Evolutionary conservation across 2,329 filamentous ascomycete genomes (phyloP).

Genomic region (Alternaria arbusti): DNA sequence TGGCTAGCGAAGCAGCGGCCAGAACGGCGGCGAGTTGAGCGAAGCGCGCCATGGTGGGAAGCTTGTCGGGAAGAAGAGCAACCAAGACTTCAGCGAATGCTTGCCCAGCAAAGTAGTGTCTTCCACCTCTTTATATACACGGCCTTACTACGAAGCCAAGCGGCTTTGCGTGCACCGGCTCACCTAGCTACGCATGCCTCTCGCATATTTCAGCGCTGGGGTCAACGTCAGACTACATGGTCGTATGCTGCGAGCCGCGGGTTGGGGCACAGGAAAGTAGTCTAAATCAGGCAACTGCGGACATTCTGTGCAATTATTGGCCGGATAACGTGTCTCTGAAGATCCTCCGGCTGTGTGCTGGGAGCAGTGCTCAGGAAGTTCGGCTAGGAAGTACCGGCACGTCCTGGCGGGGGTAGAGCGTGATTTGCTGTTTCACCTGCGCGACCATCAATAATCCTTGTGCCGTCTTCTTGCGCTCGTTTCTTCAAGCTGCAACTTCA

Average conservation of each 20-base stretch:
- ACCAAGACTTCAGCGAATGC: conserved; percentile 3
- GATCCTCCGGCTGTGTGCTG: conserved; percentile 18
- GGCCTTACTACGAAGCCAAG: neutral
- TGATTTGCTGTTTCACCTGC: neutral
- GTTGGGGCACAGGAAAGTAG: conserved; percentile 15
- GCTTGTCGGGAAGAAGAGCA: conserved; percentile 12
- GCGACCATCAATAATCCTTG: neutral
- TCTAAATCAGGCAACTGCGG: conserved; percentile 19
- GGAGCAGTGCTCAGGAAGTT: conserved; percentile 3
- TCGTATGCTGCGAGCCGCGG: neutral
- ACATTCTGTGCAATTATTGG: conserved; percentile 14
- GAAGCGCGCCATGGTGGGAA: conserved; percentile 32
- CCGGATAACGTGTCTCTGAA: conserved; percentile 9
- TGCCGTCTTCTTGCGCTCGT: neutral
- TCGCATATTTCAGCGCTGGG: neutral
- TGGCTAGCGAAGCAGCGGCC: conserved; percentile 23
- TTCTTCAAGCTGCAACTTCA: no score
- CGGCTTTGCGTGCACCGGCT: neutral
- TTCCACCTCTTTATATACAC: conserved; percentile 13
- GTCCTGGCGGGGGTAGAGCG: neutral
- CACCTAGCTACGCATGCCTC: neutral
- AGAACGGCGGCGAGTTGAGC: conserved; percentile 28
- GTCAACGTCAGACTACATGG: neutral
- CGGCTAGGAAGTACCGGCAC: conserved; percentile 1
- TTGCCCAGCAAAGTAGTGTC: neutral